A percentile compares a stretch with the other conserved stretches of the same genome.
Conservation (phyloP, 2,329 filamentous ascomycete genomes). For the Xylaria sp. region DNA sequence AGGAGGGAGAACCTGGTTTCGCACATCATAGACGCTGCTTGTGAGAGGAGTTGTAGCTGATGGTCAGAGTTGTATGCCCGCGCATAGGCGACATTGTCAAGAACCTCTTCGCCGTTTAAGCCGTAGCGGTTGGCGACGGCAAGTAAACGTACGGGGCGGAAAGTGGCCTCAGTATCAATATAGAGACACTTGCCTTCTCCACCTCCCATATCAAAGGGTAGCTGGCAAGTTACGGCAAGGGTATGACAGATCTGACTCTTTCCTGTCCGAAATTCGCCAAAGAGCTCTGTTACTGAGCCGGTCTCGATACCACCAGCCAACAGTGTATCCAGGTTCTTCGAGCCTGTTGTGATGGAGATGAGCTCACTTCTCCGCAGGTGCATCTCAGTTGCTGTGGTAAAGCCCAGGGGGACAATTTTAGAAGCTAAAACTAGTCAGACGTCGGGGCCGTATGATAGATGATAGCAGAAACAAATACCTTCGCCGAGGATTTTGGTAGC, state of each 20-base stretch:
- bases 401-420: constrained; percentile 98
- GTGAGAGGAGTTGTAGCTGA: constrained; percentile 92
- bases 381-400: constrained; percentile 99
- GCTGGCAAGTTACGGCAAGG: constrained; percentile 95
- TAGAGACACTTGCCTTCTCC: constrained; percentile 98
- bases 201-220: constrained; percentile 98
- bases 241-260: constrained; percentile 99
- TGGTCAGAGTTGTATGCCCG: constrained; percentile 99
- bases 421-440: constrained; percentile 68
- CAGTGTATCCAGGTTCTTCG: constrained; percentile 95
- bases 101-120: constrained; percentile 93
- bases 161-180: constrained; percentile 98
- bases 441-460: background rate
- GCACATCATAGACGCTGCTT: constrained; percentile 99
- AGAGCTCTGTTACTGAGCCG: constrained; percentile 97
- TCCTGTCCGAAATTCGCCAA: constrained; percentile 96
- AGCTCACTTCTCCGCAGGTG: constrained; percentile 95
- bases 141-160: constrained; percentile 88
- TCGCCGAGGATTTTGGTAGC: constrained; percentile 90
- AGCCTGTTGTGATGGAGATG: constrained; percentile 97
- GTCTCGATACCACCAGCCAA: constrained; percentile 96
- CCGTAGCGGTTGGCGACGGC: constrained; percentile 95
- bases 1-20: constrained; percentile 97
- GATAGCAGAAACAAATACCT: constrained; percentile 63
- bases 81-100: constrained; percentile 98